phyloP scores from a whole-genome alignment of 768 basidiomycete genomes.

The Aureoboletus auriporus region DNA sequence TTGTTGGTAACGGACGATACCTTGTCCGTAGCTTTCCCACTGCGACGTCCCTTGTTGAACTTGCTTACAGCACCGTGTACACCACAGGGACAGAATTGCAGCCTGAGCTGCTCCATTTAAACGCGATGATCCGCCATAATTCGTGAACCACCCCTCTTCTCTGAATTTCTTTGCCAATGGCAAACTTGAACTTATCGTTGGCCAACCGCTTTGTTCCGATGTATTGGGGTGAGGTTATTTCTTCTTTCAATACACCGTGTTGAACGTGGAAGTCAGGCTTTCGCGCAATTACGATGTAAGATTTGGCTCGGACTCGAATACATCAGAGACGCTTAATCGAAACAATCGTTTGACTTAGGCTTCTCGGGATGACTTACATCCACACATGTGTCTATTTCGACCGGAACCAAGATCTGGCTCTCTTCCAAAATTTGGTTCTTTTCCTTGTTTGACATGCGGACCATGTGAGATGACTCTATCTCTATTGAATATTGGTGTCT shows the following conservation, averaged over 20 bases:
- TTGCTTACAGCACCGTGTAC: too few species aligned
- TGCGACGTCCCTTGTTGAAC: too few species aligned
- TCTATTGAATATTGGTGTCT: not conserved
- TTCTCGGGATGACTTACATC: slow-evolving; percentile 6
- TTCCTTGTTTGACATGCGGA: not conserved
- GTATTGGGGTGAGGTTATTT: slow-evolving; percentile 6
- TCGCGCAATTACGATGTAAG: slow-evolving; percentile 7
- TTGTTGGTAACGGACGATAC: too few species aligned
- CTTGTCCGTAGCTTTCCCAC: too few species aligned
- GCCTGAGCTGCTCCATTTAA: too few species aligned
- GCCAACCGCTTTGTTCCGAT: not conserved
- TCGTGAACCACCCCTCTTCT: not conserved
- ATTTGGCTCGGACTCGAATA: not conserved
- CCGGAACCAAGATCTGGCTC: not conserved
- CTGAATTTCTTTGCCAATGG: not conserved
- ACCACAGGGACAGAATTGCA: too few species aligned
- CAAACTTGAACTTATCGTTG: not conserved
- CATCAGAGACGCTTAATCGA: not conserved
- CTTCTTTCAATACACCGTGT: not conserved
- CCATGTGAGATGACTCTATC: not conserved
- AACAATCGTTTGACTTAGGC: not conserved
- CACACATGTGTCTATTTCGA: slow-evolving; percentile 3
- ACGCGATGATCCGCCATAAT: too few species aligned
- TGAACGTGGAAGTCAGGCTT: slow-evolving; percentile 3
- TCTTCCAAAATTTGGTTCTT: slow-evolving; percentile 4